Evolutionary conservation across 225 moss, liverwort and hornwort species (phyloP).

Genomic region (Sphagnum tenellum): DNA sequence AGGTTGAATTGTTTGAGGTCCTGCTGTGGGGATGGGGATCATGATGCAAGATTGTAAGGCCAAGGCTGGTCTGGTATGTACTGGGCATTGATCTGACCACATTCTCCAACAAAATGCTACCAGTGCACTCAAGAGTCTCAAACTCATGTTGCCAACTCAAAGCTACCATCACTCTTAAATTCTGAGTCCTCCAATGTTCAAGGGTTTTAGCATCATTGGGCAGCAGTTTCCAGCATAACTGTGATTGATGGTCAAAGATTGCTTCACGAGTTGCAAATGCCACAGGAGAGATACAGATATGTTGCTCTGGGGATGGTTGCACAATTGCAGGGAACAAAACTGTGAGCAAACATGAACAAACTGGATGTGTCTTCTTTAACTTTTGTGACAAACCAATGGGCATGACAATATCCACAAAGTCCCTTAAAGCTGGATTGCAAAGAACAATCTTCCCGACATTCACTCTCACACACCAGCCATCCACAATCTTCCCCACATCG

Average conservation of each 20-base stretch:
- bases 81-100: slow-evolving; percentile 27
- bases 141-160: slow-evolving; percentile 21
- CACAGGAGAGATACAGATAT: slow-evolving; percentile 23
- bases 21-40: slow-evolving; percentile 7
- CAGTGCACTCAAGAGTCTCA: slow-evolving; percentile 19
- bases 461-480: slow-evolving; percentile 10
- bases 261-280: slow-evolving; percentile 22
- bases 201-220: slow-evolving; percentile 7
- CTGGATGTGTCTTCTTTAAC: background rate
- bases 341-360: slow-evolving; percentile 28
- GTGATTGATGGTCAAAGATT: slow-evolving; percentile 37
- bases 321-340: slow-evolving; percentile 28
- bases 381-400: slow-evolving; percentile 1
- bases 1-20: slow-evolving; percentile 14
- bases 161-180: slow-evolving; percentile 16
- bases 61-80: slow-evolving; percentile 22
- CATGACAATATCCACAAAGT: slow-evolving; percentile 15
- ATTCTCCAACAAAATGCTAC: slow-evolving; percentile 23
- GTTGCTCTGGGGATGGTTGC: slow-evolving; percentile 24
- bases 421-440: slow-evolving; percentile 20
- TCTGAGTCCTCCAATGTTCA: slow-evolving; percentile 18
- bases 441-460: slow-evolving; percentile 26
- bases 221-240: slow-evolving; percentile 21
- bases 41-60: slow-evolving; percentile 6
- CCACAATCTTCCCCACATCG: too few species aligned